Evolutionary conservation across 805 yeast genomes (phyloP).

Genomic region (Sungouiozyma intestinalis): DNA sequence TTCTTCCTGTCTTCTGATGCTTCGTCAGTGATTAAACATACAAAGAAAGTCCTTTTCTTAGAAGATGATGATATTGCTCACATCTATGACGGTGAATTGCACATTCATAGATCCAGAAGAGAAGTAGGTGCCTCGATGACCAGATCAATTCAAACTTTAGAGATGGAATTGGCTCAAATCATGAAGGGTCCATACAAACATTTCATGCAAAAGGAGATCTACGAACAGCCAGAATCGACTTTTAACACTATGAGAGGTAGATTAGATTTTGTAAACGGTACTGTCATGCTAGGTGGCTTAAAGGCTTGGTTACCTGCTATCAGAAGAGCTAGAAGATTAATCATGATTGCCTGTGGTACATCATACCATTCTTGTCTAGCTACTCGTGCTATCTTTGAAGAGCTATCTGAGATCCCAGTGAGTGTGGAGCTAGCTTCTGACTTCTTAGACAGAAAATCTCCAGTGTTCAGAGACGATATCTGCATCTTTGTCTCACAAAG

Average conservation of each 20-base stretch:
- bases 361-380: constrained; percentile 98
- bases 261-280: constrained; percentile 74
- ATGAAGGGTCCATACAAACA: constrained; percentile 96
- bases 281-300: constrained; percentile 82
- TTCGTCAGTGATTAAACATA: constrained; percentile 90
- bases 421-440: constrained; percentile 89
- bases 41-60: constrained; percentile 89
- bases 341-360: constrained; percentile 99
- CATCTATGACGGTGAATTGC: constrained; percentile 94
- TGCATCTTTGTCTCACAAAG: constrained; percentile 97
- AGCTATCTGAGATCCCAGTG: constrained; percentile 89
- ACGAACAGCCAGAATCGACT: constrained; percentile 97
- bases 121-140: constrained; percentile 84
- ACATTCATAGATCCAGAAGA: constrained; percentile 90
- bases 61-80: constrained; percentile 99
- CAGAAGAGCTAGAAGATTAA: constrained; percentile 87
- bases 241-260: constrained; percentile 99
- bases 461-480: constrained; percentile 97
- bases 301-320: constrained; percentile 75
- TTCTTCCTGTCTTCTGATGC: constrained; percentile 96
- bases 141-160: constrained; percentile 92
- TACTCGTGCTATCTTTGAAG: constrained; percentile 92
- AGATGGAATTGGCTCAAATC: constrained; percentile 92
- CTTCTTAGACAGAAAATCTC: constrained; percentile 86
- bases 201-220: constrained; percentile 98